Evolutionary conservation across 192 early-diverging fungal genomes (phyloP), one percentile per base, ranked within the genome.

Genomic region (Coemansia sp.): DNA sequence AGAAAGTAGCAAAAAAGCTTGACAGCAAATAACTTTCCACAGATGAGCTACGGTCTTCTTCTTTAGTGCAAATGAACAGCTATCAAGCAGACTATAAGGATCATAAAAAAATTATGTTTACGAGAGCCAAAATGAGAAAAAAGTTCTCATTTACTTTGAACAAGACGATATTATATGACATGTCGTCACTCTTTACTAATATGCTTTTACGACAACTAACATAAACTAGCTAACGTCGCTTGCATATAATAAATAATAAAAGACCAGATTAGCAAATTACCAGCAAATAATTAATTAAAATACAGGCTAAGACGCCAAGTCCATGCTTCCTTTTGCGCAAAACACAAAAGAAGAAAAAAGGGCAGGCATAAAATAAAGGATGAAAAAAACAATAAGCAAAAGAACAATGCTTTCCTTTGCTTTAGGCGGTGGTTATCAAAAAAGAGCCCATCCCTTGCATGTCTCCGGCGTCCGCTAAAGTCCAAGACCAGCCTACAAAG

Each of bases 401-500:
- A 43, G 41, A 43, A 43, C 10, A 43, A 43, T 3, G 12, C 41
- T 15, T 15, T 15, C 41, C 41, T 15, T 43, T 43, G 41, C 41
- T 43, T 43, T 43, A 43, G 10, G 12, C 41, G 15, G 2, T 15
- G 10, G 12, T 43, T 43, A 43, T 15, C 4, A 43, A 43, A 43
- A 43, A 43, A 15, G 41, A 43, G 41, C 41, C 41, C 29, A 32
- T 32, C 29, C 29, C 29, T 32, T 32, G 29, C 29, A 32, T 32
- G 29, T 6, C 29, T 32, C 29, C 29, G 4, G 29, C 29, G 29
- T 43, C 41, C 12, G 15, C 41, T 43, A 43, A 43, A 43, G 41
- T 43, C 41, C 41, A 43, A 43, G 41, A 43, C 41, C 41, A 15
- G 41, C 41, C 41, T 43, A 43, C 41, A 43, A 43, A 43, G 41